Evolutionary conservation across 495 filamentous ascomycete species (phyloP).

Genomic region (Penicillium odoratum): DNA sequence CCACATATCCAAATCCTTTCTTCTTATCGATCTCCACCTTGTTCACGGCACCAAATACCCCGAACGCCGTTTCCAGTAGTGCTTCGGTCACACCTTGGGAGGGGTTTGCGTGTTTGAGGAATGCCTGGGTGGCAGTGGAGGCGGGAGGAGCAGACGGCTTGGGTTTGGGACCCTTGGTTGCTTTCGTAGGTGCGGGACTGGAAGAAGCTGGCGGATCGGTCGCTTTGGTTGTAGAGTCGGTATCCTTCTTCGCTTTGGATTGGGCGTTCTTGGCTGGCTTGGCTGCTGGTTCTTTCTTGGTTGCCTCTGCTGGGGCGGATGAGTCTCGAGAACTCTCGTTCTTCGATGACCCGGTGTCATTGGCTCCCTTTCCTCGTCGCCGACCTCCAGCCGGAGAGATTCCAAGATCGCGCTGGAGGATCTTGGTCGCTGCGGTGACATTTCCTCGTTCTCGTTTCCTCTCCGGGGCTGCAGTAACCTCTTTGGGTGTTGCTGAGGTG

Average conservation of each 20-base stretch:
- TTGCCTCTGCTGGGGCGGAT: conserved; percentile 31
- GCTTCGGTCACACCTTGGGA: conserved; percentile 88
- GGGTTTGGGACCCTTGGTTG: conserved; percentile 31
- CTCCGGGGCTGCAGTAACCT: conserved; percentile 39
- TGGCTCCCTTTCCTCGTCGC: conserved; percentile 41
- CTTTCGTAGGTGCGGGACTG: conserved; percentile 32
- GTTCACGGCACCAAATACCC: conserved; percentile 65
- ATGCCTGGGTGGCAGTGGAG: conserved; percentile 72
- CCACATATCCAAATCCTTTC: conserved; percentile 90
- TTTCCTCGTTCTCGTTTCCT: conserved; percentile 67
- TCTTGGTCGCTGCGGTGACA: conserved; percentile 73
- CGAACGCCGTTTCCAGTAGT: conserved; percentile 69
- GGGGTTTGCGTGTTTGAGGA: conserved; percentile 88
- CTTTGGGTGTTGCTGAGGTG: conserved; percentile 35
- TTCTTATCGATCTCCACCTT: conserved; percentile 88
- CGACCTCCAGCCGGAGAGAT: conserved; percentile 61
- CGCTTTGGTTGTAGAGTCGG: conserved; percentile 14
- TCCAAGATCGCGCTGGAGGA: conserved; percentile 87
- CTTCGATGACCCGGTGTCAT: conserved; percentile 34
- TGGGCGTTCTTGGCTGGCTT: conserved; percentile 32
- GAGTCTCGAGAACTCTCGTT: conserved; percentile 27
- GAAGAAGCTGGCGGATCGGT: conserved; percentile 32
- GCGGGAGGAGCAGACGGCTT: conserved; percentile 36
- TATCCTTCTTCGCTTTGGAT: conserved; percentile 18
- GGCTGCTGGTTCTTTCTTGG: conserved; percentile 34